Conservation (phyloP, 495 filamentous ascomycete species). For the Evernia prunastri region DNA sequence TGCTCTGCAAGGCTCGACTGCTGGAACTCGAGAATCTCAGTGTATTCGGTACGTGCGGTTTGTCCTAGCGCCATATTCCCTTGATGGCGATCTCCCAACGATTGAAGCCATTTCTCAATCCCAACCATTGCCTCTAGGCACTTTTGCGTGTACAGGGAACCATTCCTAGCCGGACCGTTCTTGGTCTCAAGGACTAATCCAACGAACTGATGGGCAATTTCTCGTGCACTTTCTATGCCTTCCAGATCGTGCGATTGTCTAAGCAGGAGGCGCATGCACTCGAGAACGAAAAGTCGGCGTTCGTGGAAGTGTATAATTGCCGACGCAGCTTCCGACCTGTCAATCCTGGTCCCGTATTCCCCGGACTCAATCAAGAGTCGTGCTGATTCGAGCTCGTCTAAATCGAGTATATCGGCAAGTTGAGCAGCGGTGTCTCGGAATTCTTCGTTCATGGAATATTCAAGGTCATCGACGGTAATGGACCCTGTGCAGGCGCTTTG, state of each 20-base stretch:
- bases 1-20: conserved; percentile 67
- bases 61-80: conserved; percentile 63
- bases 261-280: conserved; percentile 72
- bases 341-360: conserved; percentile 55
- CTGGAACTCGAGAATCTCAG: conserved; percentile 68
- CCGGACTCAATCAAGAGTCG: conserved; percentile 62
- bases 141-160: conserved; percentile 53
- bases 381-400: conserved; percentile 84
- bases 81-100: conserved; percentile 62
- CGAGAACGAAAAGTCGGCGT: conserved; percentile 66
- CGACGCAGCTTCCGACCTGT: conserved; percentile 60
- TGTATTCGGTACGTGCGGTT: conserved; percentile 47
- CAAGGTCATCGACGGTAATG: conserved; percentile 58
- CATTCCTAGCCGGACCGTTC: conserved; percentile 38
- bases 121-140: conserved; percentile 67
- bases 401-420: conserved; percentile 76
- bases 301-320: conserved; percentile 82
- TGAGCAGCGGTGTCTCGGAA: conserved; percentile 74
- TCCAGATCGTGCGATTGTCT: conserved; percentile 58
- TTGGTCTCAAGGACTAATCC: conserved; percentile 42
- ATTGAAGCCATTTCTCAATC: conserved; percentile 65
- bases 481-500: conserved; percentile 46
- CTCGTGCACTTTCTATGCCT: conserved; percentile 37
- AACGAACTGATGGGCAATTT: conserved; percentile 38
- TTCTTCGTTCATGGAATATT: conserved; percentile 77